Evolutionary conservation across 176 grass and related monocot species (phyloP).

Genomic region (Aegilops longissima): DNA sequence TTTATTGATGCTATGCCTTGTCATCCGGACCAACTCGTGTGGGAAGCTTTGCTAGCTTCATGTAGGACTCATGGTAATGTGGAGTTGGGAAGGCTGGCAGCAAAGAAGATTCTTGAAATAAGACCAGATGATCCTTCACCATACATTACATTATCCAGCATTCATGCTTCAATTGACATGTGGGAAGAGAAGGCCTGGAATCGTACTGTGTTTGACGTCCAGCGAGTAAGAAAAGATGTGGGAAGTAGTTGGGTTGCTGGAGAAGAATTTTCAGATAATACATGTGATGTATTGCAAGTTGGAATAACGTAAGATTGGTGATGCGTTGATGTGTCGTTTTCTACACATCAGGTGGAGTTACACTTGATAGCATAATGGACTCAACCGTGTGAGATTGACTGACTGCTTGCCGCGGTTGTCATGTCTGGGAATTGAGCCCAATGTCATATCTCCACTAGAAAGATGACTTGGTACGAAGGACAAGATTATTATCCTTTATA

Average conservation of each 20-base stretch:
- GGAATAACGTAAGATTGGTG: conserved; percentile 27
- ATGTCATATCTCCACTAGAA: neutral
- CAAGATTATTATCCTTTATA: conserved; percentile 15
- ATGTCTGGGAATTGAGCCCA: neutral
- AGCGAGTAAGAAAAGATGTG: conserved; percentile 40
- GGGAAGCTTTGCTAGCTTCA: conserved; percentile 71
- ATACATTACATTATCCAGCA: conserved; percentile 57
- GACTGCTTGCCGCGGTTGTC: neutral
- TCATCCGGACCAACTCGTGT: conserved; percentile 55
- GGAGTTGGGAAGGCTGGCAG: conserved; percentile 49
- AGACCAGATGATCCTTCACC: conserved; percentile 63
- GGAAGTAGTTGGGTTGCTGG: conserved; percentile 58
- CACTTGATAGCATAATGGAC: neutral
- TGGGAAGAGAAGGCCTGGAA: conserved; percentile 58
- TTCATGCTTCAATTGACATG: conserved; percentile 72
- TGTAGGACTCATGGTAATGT: conserved; percentile 62
- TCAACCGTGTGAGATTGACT: neutral
- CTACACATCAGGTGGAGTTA: conserved; percentile 4
- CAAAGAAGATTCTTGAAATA: conserved; percentile 65
- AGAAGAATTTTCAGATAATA: conserved; percentile 35
- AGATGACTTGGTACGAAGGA: neutral
- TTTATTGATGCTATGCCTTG: conserved; percentile 73
- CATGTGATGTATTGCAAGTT: conserved; percentile 35
- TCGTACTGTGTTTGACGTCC: conserved; percentile 37
- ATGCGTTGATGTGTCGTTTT: conserved; percentile 14